Evolutionary conservation across 2,329 filamentous ascomycete genomes (phyloP).

Genomic region (Pyrenochaeta sp.): DNA sequence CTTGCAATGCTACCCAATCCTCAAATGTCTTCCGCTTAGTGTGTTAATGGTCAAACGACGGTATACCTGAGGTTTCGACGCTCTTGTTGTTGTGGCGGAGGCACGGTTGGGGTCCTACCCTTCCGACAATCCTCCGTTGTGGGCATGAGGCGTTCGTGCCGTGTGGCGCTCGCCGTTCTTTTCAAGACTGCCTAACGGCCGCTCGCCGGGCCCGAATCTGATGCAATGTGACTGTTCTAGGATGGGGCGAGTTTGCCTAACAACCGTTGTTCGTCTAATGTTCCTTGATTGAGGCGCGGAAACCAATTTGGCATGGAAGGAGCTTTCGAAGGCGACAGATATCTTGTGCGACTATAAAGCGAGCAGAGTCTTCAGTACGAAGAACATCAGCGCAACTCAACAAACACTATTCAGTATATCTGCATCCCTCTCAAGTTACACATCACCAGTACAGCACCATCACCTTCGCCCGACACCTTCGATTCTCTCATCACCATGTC

Average conservation of each 20-base stretch:
- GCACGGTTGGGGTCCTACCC: slow-evolving; percentile 18
- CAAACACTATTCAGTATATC: slow-evolving; percentile 1
- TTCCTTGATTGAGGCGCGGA: slow-evolving; percentile 28
- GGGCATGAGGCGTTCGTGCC: slow-evolving; percentile 28
- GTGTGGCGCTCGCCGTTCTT: slow-evolving; percentile 27
- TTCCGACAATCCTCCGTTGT: slow-evolving; percentile 11
- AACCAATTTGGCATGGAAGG: slow-evolving; percentile 17
- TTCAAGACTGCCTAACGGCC: slow-evolving; percentile 29
- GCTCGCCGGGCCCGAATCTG: slow-evolving; percentile 17
- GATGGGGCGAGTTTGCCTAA: slow-evolving; percentile 21
- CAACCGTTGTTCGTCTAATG: slow-evolving; percentile 18
- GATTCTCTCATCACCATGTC: slow-evolving; percentile 19
- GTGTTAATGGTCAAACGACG: neutral
- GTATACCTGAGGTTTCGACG: neutral
- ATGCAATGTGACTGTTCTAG: slow-evolving; percentile 29
- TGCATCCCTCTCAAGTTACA: neutral
- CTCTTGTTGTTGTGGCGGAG: slow-evolving; percentile 23
- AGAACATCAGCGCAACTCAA: slow-evolving; percentile 7
- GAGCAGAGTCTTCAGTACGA: slow-evolving; percentile 10
- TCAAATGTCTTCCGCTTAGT: no score
- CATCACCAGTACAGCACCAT: neutral
- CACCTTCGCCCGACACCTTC: neutral
- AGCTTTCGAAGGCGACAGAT: slow-evolving; percentile 14
- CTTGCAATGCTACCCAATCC: neutral
- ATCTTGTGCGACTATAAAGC: slow-evolving; percentile 27